A percentile compares a stretch with the other conserved stretches of the same genome.
Conservation (phyloP, 2,329 filamentous ascomycete genomes). For the Colletotrichum tanaceti region DNA sequence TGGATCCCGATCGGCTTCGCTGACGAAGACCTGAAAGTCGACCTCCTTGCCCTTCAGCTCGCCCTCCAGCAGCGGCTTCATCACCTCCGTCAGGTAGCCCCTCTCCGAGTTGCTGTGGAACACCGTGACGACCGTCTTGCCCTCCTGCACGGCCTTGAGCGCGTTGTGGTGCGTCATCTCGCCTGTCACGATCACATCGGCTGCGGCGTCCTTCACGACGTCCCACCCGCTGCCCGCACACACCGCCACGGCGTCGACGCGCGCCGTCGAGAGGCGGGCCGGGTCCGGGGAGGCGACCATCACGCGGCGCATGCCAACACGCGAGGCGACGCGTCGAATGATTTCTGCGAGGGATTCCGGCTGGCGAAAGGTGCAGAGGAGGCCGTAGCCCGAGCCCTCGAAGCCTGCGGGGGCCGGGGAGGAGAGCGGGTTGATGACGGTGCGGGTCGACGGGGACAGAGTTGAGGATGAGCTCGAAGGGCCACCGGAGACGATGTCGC, state of each 20-base stretch:
- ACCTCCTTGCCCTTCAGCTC: slow-evolving; percentile 63
- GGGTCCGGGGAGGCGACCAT: slow-evolving; percentile 55
- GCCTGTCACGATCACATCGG: slow-evolving; percentile 88
- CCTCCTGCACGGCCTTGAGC: slow-evolving; percentile 84
- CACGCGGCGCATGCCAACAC: slow-evolving; percentile 71
- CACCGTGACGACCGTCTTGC: slow-evolving; percentile 82
- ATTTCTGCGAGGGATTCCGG: slow-evolving; percentile 57
- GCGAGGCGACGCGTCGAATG: slow-evolving; percentile 68
- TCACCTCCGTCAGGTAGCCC: slow-evolving; percentile 78
- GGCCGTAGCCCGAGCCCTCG: slow-evolving; percentile 65
- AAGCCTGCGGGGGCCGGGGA: slow-evolving; percentile 55
- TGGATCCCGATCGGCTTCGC: slow-evolving; percentile 85
- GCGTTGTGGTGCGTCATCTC: slow-evolving; percentile 96
- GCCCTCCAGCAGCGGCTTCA: slow-evolving; percentile 73
- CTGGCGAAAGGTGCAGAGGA: slow-evolving; percentile 56
- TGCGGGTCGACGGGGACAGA: slow-evolving; percentile 51
- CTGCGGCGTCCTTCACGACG: slow-evolving; percentile 75
- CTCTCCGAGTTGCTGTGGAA: slow-evolving; percentile 96
- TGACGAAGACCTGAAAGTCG: slow-evolving; percentile 76
- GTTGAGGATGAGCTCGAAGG: slow-evolving; percentile 37
- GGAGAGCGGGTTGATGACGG: slow-evolving; percentile 59
- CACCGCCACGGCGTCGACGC: slow-evolving; percentile 79
- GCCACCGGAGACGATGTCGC: slow-evolving; percentile 78
- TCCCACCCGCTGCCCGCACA: slow-evolving; percentile 90
- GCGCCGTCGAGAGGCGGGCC: slow-evolving; percentile 42